Conservation (phyloP, 2,329 filamentous ascomycete genomes). For the Biscogniauxia sp. region DNA sequence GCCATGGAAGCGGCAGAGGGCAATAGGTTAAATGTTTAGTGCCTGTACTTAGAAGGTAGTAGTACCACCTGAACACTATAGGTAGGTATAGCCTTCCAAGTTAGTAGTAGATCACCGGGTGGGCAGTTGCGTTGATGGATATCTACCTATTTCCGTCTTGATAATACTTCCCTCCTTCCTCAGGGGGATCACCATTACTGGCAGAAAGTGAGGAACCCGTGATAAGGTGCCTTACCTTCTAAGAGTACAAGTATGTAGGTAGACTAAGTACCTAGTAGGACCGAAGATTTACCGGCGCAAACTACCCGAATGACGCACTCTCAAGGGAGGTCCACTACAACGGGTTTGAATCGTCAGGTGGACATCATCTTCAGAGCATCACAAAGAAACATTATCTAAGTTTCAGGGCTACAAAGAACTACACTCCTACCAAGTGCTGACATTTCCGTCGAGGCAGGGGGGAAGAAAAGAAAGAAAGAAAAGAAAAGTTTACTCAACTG, state of each 20-base stretch:
- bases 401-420: neutral
- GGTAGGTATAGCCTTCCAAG: neutral
- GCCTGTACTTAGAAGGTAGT: neutral
- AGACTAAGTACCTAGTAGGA: neutral
- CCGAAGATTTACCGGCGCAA: neutral
- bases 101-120: neutral
- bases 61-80: too few relatives aligned
- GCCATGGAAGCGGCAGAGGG: neutral
- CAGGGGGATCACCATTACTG: neutral
- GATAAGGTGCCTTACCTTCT: neutral
- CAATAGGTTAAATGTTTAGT: neutral
- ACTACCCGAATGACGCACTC: neutral
- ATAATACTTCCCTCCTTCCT: too few relatives aligned
- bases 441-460: neutral
- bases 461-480: neutral
- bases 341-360: neutral
- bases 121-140: neutral
- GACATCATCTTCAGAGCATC: neutral
- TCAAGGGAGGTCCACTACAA: neutral
- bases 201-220: neutral
- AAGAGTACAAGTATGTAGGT: neutral
- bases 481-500: neutral
- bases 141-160: too few relatives aligned
- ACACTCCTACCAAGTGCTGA: neutral
- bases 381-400: neutral